These are phyloP conservation scores for Diaporthe destruens DNA, from an alignment of 2,329 filamentous ascomycete species.

Conservation along the genomic window DNA sequence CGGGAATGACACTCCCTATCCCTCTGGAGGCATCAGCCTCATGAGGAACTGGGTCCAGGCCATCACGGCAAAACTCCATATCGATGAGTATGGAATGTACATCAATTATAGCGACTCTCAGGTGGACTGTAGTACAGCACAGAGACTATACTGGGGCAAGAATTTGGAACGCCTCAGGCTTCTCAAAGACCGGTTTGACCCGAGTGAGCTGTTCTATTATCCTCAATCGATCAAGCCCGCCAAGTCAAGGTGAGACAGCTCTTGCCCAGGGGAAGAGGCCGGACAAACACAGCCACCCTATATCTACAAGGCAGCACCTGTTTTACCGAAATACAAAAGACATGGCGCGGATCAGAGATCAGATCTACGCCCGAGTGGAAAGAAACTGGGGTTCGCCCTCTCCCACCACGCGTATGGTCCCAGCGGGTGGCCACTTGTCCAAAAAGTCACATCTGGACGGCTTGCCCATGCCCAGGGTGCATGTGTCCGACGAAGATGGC, in stretches of 20 bases:
- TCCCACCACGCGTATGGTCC: background rate
- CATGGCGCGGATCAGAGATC: background rate
- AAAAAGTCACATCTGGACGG: background rate
- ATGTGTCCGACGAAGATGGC: background rate
- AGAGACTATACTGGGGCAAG: constrained; percentile 53
- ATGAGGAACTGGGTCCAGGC: constrained; percentile 52
- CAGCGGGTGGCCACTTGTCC: background rate
- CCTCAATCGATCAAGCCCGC: constrained; percentile 53
- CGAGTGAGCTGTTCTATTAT: constrained; percentile 55
- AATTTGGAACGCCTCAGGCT: constrained; percentile 51
- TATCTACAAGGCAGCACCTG: background rate
- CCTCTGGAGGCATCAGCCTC: constrained; percentile 50
- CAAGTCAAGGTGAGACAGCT: constrained; percentile 6
- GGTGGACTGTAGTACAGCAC: constrained; percentile 50
- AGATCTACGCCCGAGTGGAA: background rate
- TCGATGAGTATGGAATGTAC: constrained; percentile 55
- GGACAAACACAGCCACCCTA: background rate
- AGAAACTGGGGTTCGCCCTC: background rate
- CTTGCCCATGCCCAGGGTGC: background rate
- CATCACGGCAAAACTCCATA: constrained; percentile 48
- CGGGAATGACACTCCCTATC: constrained; percentile 48
- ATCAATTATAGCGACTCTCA: constrained; percentile 57
- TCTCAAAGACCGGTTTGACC: constrained; percentile 54
- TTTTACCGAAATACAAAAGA: too few species aligned
- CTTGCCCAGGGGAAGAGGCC: background rate